Percentiles rank a stretch among this genome's conserved stretches.
Evolutionary conservation across 2,329 filamentous ascomycete species (phyloP).

Genomic region (Calonectria montana): DNA sequence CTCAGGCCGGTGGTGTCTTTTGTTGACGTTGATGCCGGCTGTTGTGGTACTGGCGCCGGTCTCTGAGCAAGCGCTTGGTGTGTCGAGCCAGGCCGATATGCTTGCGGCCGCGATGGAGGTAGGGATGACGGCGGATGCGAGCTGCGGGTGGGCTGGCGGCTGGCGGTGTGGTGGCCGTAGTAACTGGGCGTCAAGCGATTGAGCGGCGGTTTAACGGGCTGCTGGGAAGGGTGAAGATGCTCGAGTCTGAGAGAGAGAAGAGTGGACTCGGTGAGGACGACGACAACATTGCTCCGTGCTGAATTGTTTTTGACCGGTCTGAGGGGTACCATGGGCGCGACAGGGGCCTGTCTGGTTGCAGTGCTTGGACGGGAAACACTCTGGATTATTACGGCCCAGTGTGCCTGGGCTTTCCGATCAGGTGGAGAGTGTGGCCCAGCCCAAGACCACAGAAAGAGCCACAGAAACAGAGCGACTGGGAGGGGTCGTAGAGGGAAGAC

Average conservation of each 20-base stretch:
- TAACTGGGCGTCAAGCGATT: slow-evolving; percentile 44
- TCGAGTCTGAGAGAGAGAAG: slow-evolving; percentile 51
- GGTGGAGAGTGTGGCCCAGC: slow-evolving; percentile 32
- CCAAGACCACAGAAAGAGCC: slow-evolving; percentile 17
- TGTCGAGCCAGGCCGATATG: slow-evolving; percentile 41
- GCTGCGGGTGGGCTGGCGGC: slow-evolving; percentile 42
- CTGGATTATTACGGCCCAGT: slow-evolving; percentile 39
- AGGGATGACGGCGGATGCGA: slow-evolving; percentile 43
- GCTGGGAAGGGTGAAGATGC: slow-evolving; percentile 48
- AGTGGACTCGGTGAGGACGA: slow-evolving; percentile 55
- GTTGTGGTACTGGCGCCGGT: slow-evolving; percentile 39
- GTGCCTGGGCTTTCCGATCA: slow-evolving; percentile 41
- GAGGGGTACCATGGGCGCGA: slow-evolving; percentile 51
- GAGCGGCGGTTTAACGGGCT: slow-evolving; percentile 42
- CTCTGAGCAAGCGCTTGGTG: slow-evolving; percentile 27
- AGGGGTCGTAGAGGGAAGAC: slow-evolving; percentile 23
- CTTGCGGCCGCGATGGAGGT: slow-evolving; percentile 43
- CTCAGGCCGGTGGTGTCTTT: slow-evolving; percentile 27
- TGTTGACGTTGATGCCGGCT: slow-evolving; percentile 31
- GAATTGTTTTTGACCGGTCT: slow-evolving; percentile 56
- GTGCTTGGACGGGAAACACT: slow-evolving; percentile 36
- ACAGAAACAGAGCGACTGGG: neutral
- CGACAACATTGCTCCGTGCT: slow-evolving; percentile 51
- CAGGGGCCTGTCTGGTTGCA: slow-evolving; percentile 42
- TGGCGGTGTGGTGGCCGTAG: slow-evolving; percentile 46